These are phyloP conservation scores for Myriosclerotinia scirpicola DNA, from an alignment of 2,329 filamentous ascomycete genomes.

Conservation along the genomic window DNA sequence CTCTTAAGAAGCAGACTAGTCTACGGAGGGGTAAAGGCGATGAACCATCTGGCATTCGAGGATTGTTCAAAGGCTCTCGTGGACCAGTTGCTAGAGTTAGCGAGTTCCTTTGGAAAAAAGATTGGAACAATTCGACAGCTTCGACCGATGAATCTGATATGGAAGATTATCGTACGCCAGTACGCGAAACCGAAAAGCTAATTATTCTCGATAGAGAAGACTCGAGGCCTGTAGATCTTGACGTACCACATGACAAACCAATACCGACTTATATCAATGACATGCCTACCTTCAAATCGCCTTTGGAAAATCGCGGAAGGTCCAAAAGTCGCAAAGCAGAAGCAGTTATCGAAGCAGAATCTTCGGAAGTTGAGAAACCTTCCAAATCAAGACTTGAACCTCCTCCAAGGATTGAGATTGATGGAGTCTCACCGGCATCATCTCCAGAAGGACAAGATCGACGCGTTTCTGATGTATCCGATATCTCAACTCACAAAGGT, in stretches of 20 bases:
- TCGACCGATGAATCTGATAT: conserved; percentile 50
- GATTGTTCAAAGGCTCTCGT: conserved; percentile 75
- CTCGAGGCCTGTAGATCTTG: conserved; percentile 8
- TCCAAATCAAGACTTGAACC: conserved; percentile 49
- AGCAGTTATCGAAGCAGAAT: conserved; percentile 31
- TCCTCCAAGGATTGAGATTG: conserved; percentile 51
- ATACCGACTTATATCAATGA: conserved; percentile 32
- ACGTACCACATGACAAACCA: conserved; percentile 26
- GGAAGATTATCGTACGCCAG: conserved; percentile 45
- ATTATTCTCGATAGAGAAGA: conserved; percentile 27
- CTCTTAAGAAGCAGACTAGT: conserved; percentile 51
- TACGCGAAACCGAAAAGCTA: conserved; percentile 43
- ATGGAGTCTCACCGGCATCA: conserved; percentile 40
- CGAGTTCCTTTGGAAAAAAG: conserved; percentile 60
- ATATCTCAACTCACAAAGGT: conserved; percentile 32
- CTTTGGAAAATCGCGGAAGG: conserved; percentile 44
- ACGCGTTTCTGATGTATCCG: conserved; percentile 36
- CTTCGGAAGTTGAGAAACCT: conserved; percentile 43
- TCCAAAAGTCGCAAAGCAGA: conserved; percentile 36
- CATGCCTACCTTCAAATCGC: conserved; percentile 53
- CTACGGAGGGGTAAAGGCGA: conserved; percentile 47
- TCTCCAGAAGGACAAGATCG: conserved; percentile 30
- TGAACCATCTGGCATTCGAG: conserved; percentile 59
- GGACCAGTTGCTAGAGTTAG: conserved; percentile 63
- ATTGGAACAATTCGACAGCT: conserved; percentile 48